Base-by-base conservation (phyloP, 148 eudicot genomes). In the Rhododendron simsii region DNA sequence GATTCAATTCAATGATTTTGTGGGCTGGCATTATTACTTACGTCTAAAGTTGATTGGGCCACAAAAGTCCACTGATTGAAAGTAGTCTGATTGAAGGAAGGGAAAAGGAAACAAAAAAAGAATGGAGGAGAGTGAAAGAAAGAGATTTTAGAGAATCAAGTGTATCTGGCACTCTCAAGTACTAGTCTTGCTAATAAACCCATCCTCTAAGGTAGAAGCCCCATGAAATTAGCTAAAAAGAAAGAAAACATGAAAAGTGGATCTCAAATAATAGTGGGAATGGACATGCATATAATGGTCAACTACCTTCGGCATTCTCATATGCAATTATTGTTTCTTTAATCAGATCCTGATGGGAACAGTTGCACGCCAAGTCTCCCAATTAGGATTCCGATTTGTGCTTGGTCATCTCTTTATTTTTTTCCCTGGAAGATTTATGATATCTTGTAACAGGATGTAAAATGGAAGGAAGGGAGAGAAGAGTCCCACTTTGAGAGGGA, bases 11-110 rank as follows among this genome's bases (percentile, higher is more conserved):
- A 59, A 59, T 79, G 16, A n/a, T 15, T 28, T 61, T 39, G 37
- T 14, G 51, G 51, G 51, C 33, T 63, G 55, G 84, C 84, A 81
- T 81, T 55, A n/a, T 81, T 55, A 23, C 83, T 7, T 53, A 81
- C 7, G 45, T 41, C 45, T 2, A 81, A 81, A 81, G 83, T 81
- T 81, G 83, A 81, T 7, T 30, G 83, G 28, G 83, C 67, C 83
- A 15, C 5, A 13, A 16, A 16, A 8, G 44, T 81, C 83, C 83
- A 81, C 71, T 81, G 45, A 41, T 41, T 41, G 28, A 10, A n/a
- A 28, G 37, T 28, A 30, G 39, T 12, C 28, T 69, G 75, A 69
- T 71, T 71, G 76, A 71, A 71, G 28, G 76, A 71, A 71, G 28
- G 21, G 7, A 71, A 71, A 71, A 71, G 20, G 76, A 30, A 71